phyloP scores from a whole-genome alignment of 306 rosid genomes.

The Phaseolus lunatus region DNA sequence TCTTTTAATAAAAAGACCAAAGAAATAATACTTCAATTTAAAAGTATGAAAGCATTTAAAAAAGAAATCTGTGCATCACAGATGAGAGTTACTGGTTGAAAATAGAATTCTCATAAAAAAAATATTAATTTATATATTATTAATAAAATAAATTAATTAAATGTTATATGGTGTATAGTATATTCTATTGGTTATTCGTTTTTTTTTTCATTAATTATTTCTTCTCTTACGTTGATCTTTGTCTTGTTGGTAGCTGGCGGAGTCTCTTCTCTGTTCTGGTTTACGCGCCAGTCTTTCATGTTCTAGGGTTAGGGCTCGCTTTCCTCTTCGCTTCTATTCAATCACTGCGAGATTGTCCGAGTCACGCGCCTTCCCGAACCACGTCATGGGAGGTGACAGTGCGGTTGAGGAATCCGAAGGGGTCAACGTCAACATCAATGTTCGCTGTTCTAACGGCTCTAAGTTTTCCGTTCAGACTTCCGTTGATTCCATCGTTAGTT shows the following conservation, averaged over 20 bases:
- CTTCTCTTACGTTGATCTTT: not conserved
- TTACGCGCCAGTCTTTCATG: not conserved
- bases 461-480: slow-evolving; percentile 64
- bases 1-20: too few species aligned
- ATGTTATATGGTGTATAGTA: too few species aligned
- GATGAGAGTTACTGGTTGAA: too few species aligned
- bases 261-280: not conserved
- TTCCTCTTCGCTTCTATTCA: not conserved
- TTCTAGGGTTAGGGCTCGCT: slow-evolving; percentile 45
- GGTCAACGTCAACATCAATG: slow-evolving; percentile 59
- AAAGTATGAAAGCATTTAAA: too few species aligned
- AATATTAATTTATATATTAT: too few species aligned
- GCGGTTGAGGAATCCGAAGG: slow-evolving; percentile 52
- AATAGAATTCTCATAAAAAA: too few species aligned
- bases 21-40: too few species aligned
- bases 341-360: slow-evolving; percentile 5
- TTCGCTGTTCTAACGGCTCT: slow-evolving; percentile 78
- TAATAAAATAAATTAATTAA: too few species aligned
- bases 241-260: not conserved
- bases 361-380: slow-evolving; percentile 45
- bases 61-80: too few species aligned
- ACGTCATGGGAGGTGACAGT: slow-evolving; percentile 61
- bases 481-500: slow-evolving; percentile 63
- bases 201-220: not conserved
- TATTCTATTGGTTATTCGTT: too few species aligned